Conservation (phyloP, 768 basidiomycete species). For the Boletus sp. region DNA sequence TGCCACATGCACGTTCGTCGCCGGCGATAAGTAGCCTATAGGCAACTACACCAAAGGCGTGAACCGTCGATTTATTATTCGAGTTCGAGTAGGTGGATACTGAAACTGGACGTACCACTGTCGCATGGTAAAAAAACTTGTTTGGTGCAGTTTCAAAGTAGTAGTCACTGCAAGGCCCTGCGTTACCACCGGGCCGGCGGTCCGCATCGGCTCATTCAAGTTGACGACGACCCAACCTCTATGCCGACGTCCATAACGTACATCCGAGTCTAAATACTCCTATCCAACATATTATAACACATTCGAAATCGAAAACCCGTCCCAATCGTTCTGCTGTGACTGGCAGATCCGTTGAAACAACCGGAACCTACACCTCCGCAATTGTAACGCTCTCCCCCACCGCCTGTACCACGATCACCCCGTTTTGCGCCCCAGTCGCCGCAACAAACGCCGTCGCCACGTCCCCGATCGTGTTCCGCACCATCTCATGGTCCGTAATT, state of each 20-base stretch:
- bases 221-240: too few species aligned
- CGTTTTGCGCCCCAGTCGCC: constrained; percentile 53
- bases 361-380: background rate
- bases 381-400: constrained; percentile 25
- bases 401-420: constrained; percentile 70
- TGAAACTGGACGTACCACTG: background rate
- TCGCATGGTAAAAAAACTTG: background rate
- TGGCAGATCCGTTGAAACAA: too few species aligned
- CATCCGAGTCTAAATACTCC: too few species aligned
- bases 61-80: background rate
- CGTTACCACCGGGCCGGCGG: constrained; percentile 1
- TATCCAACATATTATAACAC: too few species aligned
- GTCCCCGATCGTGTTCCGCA: constrained; percentile 84
- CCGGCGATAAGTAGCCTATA: background rate
- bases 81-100: background rate
- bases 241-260: too few species aligned
- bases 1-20: constrained; percentile 4
- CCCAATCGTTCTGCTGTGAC: too few species aligned
- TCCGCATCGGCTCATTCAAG: background rate
- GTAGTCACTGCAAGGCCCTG: too few species aligned
- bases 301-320: background rate
- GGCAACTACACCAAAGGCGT: background rate
- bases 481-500: constrained; percentile 24
- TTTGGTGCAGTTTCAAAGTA: too few species aligned
- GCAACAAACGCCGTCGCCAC: constrained; percentile 76